phyloP scores from a whole-genome alignment of 2,329 filamentous ascomycete species.

The Fusarium caatingaense region DNA sequence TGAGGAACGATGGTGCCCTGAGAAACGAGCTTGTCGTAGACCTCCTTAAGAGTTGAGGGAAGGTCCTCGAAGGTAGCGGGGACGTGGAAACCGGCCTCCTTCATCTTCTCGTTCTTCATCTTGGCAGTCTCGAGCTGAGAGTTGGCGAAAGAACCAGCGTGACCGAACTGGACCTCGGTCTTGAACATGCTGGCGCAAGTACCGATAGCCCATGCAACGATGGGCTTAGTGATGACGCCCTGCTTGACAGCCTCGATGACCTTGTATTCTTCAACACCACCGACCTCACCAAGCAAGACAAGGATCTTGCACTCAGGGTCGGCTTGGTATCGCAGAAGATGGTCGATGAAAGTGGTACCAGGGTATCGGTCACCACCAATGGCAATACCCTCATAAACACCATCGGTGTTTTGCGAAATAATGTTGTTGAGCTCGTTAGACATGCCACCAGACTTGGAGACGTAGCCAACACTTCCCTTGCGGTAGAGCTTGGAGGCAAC shows the following conservation, averaged over 20 bases:
- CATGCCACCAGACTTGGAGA: constrained; percentile 99
- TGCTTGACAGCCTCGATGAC: constrained; percentile 98
- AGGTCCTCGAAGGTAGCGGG: constrained; percentile 98
- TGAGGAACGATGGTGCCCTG: constrained; percentile 86
- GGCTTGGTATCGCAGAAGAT: constrained; percentile 94
- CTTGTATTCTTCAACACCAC: constrained; percentile 99
- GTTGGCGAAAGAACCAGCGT: constrained; percentile 98
- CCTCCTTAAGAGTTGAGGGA: constrained; percentile 77
- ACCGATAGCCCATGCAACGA: constrained; percentile 99
- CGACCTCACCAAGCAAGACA: constrained; percentile 94
- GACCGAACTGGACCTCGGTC: constrained; percentile 99
- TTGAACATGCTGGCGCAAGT: constrained; percentile 99
- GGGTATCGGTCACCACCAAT: constrained; percentile 99
- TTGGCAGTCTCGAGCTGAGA: constrained; percentile 98
- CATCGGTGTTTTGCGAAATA: constrained; percentile 93
- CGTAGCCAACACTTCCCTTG: constrained; percentile 97
- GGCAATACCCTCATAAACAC: constrained; percentile 98
- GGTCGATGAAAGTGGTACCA: constrained; percentile 99
- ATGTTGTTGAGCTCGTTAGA: constrained; percentile 99
- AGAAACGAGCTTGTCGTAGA: constrained; percentile 91
- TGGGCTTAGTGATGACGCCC: constrained; percentile 95
- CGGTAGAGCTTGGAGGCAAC: constrained; percentile 99
- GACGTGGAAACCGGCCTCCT: constrained; percentile 92
- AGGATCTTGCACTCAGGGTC: constrained; percentile 99
- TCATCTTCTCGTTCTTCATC: constrained; percentile 97